phyloP scores from a whole-genome alignment of 129 eudicot species.

The Gnaphalium uliginosum region DNA sequence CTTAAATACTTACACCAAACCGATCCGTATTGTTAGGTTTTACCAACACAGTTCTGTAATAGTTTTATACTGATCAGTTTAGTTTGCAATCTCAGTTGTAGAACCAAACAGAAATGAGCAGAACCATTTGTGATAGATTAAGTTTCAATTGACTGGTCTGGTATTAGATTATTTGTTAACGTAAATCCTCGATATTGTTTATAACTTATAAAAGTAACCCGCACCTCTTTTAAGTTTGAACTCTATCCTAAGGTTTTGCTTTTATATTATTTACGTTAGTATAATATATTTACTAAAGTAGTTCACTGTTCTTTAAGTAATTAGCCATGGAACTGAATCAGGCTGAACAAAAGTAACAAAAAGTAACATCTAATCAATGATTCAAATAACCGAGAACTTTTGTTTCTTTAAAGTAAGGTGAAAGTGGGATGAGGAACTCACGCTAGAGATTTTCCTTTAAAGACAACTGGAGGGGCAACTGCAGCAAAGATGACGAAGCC shows the following conservation, averaged over 20 bases:
- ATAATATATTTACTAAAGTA: slow-evolving; percentile 2
- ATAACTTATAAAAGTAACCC: neutral
- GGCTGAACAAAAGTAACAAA: slow-evolving; percentile 9
- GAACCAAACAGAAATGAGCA: neutral
- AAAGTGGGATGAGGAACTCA: slow-evolving; percentile 43
- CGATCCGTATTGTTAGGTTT: neutral
- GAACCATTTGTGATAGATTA: neutral
- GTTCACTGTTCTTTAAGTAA: neutral
- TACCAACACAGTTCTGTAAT: neutral
- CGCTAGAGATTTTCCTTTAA: slow-evolving; percentile 96
- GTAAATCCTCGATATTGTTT: neutral
- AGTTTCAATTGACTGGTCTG: neutral
- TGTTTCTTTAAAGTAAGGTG: neutral
- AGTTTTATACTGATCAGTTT: neutral
- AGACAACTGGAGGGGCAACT: slow-evolving; percentile 95
- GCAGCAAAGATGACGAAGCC: slow-evolving; percentile 85
- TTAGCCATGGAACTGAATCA: slow-evolving; percentile 6
- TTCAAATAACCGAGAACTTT: neutral
- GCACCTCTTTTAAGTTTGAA: neutral
- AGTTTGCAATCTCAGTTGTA: neutral
- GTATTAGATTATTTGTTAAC: neutral
- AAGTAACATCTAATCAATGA: neutral
- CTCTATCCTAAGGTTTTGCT: neutral
- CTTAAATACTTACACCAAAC: neutral
- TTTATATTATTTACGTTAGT: neutral